These are phyloP conservation scores for Diaporthe sp. DNA, from an alignment of 2,329 filamentous ascomycete genomes.

Conservation along the genomic window DNA sequence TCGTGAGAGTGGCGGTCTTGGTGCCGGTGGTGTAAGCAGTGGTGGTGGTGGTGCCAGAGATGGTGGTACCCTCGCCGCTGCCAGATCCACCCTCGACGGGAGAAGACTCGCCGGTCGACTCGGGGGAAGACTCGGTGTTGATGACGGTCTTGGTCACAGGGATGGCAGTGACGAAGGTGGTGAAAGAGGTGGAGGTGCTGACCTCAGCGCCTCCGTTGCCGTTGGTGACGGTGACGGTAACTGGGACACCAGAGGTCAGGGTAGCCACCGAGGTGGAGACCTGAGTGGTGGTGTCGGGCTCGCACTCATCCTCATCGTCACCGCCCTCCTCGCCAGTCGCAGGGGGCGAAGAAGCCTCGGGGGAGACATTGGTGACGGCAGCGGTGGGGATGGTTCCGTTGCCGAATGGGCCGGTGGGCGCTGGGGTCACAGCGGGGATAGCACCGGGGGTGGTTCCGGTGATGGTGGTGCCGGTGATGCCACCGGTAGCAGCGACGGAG, in stretches of 20 bases:
- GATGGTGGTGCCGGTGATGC: slow-evolving; percentile 54
- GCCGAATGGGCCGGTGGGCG: slow-evolving; percentile 12
- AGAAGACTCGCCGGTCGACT: slow-evolving; percentile 25
- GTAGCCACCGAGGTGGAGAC: slow-evolving; percentile 45
- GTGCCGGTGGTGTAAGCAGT: slow-evolving; percentile 34
- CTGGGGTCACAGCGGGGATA: slow-evolving; percentile 39
- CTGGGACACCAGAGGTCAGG: slow-evolving; percentile 42
- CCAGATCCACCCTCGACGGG: slow-evolving; percentile 18
- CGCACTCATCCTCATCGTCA: slow-evolving; percentile 35
- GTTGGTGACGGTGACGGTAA: slow-evolving; percentile 40
- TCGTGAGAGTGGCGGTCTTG: slow-evolving; percentile 36
- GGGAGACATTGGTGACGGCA: slow-evolving; percentile 11
- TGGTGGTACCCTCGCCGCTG: slow-evolving; percentile 19
- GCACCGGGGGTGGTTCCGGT: slow-evolving; percentile 54
- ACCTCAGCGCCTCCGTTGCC: slow-evolving; percentile 32
- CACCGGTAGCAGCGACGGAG: slow-evolving; percentile 47
- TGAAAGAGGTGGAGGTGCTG: slow-evolving; percentile 32
- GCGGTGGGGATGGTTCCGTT: slow-evolving; percentile 15
- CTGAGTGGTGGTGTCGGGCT: slow-evolving; percentile 44
- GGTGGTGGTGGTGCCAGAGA: slow-evolving; percentile 32
- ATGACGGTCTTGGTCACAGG: slow-evolving; percentile 39
- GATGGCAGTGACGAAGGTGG: slow-evolving; percentile 38
- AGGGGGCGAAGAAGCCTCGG: slow-evolving; percentile 1
- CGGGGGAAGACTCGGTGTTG: slow-evolving; percentile 26
- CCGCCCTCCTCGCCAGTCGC: neutral